Base-by-base conservation (phyloP, 1,284 basidiomycete species). In the Ustilago loliicola region DNA sequence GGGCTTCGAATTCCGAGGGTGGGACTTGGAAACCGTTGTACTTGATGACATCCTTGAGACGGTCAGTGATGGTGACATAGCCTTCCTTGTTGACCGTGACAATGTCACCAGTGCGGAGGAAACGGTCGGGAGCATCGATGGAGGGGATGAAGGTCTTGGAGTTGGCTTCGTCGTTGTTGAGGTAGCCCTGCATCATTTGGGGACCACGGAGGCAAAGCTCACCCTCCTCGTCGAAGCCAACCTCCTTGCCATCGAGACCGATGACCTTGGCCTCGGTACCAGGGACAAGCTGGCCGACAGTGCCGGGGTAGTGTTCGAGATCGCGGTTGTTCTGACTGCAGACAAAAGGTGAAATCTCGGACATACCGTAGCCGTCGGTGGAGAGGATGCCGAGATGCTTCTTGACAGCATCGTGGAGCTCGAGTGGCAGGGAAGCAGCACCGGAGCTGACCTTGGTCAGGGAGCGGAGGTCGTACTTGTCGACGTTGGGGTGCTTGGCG, bases 311-410 rank as follows among this genome's bases (percentile, higher is more conserved):
- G 27, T 56, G 64, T 5, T 77, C 69, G 6, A 85, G 58, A 36
- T 84, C 83, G 23, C 42, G 56, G 48, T 64, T 57, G 34, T 81
- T 85, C 67, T 86, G 83, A 30, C 82, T 68, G 48, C 78, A 74
- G 25, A 86, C 77, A 32, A 86, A 79, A 1, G 84, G 84, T 5
- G 82, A 83, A 82, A 85, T 85, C 58, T 86, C 84, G 1, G 80
- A 82, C 84, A 86, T 85, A 34, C 84, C 84, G 63, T 85, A 85
- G 2, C 82, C 84, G 56, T 86, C 83, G 10, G 84, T 86, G 17
- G 78, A 75, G 1, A 47, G 45, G 56, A 85, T 81, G n/a, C 73
- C 70, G 23, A 80, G 72, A 34, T 78, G 73, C 63, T 81, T 69
- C 47, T 71, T 52, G n/a, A 86, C 78, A 10, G 79, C 68, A 1